phyloP scores from a whole-genome alignment of 2,329 filamentous ascomycete species.

The Penicillium paneum region DNA sequence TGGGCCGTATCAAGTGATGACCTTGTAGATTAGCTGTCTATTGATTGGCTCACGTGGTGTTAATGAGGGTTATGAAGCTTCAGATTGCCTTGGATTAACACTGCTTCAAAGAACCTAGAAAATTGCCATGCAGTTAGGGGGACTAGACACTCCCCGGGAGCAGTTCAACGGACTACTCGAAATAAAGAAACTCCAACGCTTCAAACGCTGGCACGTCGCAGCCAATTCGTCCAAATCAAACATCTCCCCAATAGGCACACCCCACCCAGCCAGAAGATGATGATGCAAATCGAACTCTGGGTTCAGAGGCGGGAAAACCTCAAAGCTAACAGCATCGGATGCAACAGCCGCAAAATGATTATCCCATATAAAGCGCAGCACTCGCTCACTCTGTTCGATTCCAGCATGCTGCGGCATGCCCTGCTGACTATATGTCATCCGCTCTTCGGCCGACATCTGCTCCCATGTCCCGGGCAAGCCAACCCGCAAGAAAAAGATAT shows the following conservation, averaged over 20 bases:
- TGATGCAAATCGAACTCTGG: conserved; percentile 38
- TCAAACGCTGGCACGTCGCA: conserved; percentile 31
- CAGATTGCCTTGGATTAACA: background rate
- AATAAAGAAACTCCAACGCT: conserved; percentile 39
- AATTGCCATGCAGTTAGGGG: conserved; percentile 45
- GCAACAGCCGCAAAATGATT: conserved; percentile 58
- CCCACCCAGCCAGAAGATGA: conserved; percentile 38
- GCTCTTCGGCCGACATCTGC: conserved; percentile 29
- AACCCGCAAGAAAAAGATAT: conserved; percentile 41
- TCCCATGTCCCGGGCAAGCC: conserved; percentile 37
- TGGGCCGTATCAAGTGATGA: background rate
- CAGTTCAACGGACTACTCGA: conserved; percentile 43
- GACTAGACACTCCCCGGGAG: conserved; percentile 40
- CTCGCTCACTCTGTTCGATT: conserved; percentile 39
- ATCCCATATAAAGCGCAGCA: conserved; percentile 59
- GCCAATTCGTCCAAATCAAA: conserved; percentile 40
- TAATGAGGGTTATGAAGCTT: too few relatives aligned
- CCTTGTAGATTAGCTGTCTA: too few relatives aligned
- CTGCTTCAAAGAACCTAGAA: conserved; percentile 27
- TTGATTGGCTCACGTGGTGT: too few relatives aligned
- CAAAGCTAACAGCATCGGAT: conserved; percentile 58
- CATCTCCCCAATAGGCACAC: conserved; percentile 41
- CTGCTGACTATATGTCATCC: conserved; percentile 31
- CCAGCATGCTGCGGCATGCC: conserved; percentile 34
- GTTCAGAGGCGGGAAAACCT: conserved; percentile 46